Conservation (phyloP, 805 yeast species). For the Lachancea sp. region DNA sequence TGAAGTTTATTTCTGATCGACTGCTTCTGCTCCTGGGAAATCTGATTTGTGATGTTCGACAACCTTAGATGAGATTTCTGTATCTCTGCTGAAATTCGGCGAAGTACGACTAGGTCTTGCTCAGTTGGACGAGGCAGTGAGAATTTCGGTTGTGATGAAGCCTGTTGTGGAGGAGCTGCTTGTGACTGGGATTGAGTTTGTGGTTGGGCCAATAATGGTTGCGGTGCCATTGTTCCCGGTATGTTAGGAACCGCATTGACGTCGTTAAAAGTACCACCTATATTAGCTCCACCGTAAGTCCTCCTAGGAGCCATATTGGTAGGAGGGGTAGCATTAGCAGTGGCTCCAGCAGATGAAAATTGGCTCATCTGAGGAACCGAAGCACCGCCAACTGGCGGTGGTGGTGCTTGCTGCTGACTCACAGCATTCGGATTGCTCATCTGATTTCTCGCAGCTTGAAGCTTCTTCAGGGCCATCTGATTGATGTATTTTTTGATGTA, state of each 20-base stretch:
- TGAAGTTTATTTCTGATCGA: constrained; percentile 49
- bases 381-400: neutral
- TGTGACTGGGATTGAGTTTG: constrained; percentile 11
- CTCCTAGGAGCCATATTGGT: constrained; percentile 7
- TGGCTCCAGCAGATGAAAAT: constrained; percentile 3
- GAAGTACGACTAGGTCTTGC: constrained; percentile 56
- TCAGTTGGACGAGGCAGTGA: constrained; percentile 40
- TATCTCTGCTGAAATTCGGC: constrained; percentile 63
- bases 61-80: constrained; percentile 58
- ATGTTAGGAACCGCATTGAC: neutral
- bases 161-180: constrained; percentile 18
- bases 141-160: constrained; percentile 18
- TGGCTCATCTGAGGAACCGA: constrained; percentile 10
- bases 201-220: neutral
- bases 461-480: constrained; percentile 33
- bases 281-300: constrained; percentile 3
- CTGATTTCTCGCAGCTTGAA: constrained; percentile 24
- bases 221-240: neutral
- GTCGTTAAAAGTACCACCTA: neutral
- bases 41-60: constrained; percentile 55
- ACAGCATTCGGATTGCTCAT: constrained; percentile 14
- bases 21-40: constrained; percentile 59
- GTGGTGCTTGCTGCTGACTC: constrained; percentile 6
- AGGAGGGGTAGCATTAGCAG: neutral
- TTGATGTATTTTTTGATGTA: constrained; percentile 33